Percentiles rank a stretch among this genome's conserved stretches.
Conservation (phyloP, 768 basidiomycete species). For the Tylopilus sp. region DNA sequence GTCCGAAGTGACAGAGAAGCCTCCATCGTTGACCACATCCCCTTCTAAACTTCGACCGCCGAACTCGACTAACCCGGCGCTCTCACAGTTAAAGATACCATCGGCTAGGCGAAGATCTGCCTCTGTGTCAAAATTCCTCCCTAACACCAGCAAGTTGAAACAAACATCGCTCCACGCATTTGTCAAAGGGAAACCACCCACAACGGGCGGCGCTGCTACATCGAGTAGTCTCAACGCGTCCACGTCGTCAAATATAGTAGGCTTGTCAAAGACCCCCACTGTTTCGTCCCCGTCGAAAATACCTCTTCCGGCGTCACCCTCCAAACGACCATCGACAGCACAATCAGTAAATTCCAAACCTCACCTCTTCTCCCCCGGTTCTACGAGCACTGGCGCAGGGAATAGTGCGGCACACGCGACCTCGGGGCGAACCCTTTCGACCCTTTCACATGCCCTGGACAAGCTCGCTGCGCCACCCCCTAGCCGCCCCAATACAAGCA, state of each 20-base stretch:
- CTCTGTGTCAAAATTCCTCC: conserved; percentile 12
- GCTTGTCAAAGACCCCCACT: conserved; percentile 2
- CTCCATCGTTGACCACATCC: background rate
- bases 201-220: no score
- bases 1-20: background rate
- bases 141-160: conserved; percentile 19
- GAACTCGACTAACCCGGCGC: conserved; percentile 1
- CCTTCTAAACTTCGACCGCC: conserved; percentile 6
- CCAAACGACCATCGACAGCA: conserved; percentile 11
- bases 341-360: conserved; percentile 8
- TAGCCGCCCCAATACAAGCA: conserved; percentile 61
- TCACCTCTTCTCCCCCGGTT: conserved; percentile 4
- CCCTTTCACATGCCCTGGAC: conserved; percentile 64
- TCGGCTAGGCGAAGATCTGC: background rate
- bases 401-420: background rate
- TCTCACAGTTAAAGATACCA: conserved; percentile 7
- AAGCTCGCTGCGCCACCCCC: conserved; percentile 67
- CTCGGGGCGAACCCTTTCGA: conserved; percentile 49
- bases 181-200: conserved; percentile 12
- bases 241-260: conserved; percentile 7
- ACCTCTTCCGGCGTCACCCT: conserved; percentile 22
- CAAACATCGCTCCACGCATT: conserved; percentile 26
- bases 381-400: background rate
- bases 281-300: conserved; percentile 29
- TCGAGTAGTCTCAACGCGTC: background rate